Evolutionary conservation across 208 protist species (phyloP).

Genomic region (Strigomonas culicis): DNA sequence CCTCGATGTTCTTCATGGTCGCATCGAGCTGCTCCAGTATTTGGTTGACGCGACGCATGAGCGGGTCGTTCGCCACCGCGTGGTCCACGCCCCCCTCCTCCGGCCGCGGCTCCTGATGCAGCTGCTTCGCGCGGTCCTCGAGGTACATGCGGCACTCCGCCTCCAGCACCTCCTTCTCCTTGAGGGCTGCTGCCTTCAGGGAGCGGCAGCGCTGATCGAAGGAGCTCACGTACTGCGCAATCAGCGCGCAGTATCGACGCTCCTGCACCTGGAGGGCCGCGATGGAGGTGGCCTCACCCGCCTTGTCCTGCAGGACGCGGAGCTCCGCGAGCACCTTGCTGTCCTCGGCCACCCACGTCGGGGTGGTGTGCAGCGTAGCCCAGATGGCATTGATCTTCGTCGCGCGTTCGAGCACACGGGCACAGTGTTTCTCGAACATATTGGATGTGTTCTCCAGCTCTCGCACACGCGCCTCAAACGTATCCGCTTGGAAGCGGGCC

Average conservation of each 20-base stretch:
- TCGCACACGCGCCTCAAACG: slow-evolving; percentile 75
- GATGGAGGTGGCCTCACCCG: slow-evolving; percentile 36
- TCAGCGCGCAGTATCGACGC: slow-evolving; percentile 37
- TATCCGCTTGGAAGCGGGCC: slow-evolving; percentile 69
- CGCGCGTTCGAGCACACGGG: slow-evolving; percentile 49
- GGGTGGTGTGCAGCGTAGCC: slow-evolving; percentile 27
- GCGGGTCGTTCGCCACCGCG: slow-evolving; percentile 19
- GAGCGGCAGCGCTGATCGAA: slow-evolving; percentile 34
- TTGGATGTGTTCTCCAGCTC: slow-evolving; percentile 54
- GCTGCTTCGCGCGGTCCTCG: slow-evolving; percentile 25
- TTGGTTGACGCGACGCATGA: slow-evolving; percentile 22
- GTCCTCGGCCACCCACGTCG: slow-evolving; percentile 25
- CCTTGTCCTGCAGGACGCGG: slow-evolving; percentile 26
- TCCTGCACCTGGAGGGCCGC: slow-evolving; percentile 48
- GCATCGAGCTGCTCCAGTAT: slow-evolving; percentile 23
- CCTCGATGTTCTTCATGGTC: slow-evolving; percentile 24
- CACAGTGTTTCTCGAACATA: slow-evolving; percentile 47
- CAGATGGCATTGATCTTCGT: slow-evolving; percentile 34
- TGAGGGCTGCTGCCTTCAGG: slow-evolving; percentile 24
- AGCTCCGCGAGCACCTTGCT: slow-evolving; percentile 38
- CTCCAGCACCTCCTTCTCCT: slow-evolving; percentile 37
- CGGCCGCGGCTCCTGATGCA: slow-evolving; percentile 24
- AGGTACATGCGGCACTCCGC: slow-evolving; percentile 39
- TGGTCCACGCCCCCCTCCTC: slow-evolving; percentile 12
- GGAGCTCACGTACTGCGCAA: slow-evolving; percentile 33